Evolutionary conservation across 495 filamentous ascomycete genomes (phyloP), one percentile per base, ranked within the genome.

Genomic region (Aspergillus leporis): DNA sequence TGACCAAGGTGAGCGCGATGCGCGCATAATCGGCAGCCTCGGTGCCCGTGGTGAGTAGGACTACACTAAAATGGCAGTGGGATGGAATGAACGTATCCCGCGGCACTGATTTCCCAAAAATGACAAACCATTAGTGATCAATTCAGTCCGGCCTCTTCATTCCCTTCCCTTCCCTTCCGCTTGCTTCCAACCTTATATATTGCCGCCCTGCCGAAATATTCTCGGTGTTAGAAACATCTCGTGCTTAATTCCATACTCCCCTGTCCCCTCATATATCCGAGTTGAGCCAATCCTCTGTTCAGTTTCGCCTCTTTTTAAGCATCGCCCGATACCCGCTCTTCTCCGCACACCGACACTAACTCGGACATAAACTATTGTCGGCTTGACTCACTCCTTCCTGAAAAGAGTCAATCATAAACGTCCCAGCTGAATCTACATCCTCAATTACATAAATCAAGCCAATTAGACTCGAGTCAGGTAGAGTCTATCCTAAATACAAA

Each of bases 41-140:
- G n/a, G 16, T 41, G 38, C n/a, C 34, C 13, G 14, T 3, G 34
- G 13, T n/a, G 38, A 16, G 16, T 12, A 41, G 38, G 12, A 41
- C 13, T 41, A 41, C 38, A 3, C 3, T 18, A 41, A n/a, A 41
- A 41, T n/a, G 43, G 43, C 23, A 21, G 43, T 47, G 43, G 43
- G 43, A 47, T 47, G 14, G 14, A 14, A 16, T 41, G 16, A 36
- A 41, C 3, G 16, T n/a, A 7, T n/a, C 38, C 38, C 38, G 38
- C 38, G 38, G 38, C 38, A 3, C 38, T 41, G 38, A 41, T 41
- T 38, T 41, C 16, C 12, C 38, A 45, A 45, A 18, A 18, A 23
- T 47, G 43, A 47, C 43, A 47, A 47, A 47, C 43, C 43, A 47
- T 47, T 47, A 47, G 43, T 47, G 43, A 47, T 21, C 43, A n/a